phyloP scores from a whole-genome alignment of 179 eudicot genomes.

The Pouteria campechiana region DNA sequence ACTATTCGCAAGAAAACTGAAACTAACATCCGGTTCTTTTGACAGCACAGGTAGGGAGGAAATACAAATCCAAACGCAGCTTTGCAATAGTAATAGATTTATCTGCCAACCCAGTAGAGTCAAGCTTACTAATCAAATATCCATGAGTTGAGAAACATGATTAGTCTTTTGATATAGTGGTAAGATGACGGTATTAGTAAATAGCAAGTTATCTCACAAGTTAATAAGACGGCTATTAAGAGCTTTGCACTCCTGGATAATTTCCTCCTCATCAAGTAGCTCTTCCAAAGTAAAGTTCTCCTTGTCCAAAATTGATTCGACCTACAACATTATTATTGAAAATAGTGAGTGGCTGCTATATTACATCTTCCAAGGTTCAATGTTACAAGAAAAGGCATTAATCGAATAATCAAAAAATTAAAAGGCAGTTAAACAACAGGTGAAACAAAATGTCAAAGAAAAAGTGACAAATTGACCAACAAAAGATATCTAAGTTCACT shows the following conservation, averaged over 20 bases:
- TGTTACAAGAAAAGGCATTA: conserved; percentile 2
- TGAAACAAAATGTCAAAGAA: not conserved
- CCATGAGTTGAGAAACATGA: not conserved
- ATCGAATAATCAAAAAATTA: not conserved
- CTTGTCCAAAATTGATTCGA: conserved; percentile 82
- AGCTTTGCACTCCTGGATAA: conserved; percentile 99
- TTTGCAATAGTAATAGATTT: too few relatives aligned
- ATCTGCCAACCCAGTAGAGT: too few relatives aligned
- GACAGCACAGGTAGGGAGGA: too few relatives aligned
- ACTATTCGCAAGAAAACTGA: too few relatives aligned
- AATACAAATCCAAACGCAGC: too few relatives aligned
- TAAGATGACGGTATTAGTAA: not conserved
- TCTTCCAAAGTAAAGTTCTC: conserved; percentile 86
- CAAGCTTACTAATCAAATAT: not conserved
- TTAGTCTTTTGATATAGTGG: not conserved
- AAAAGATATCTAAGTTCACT: not conserved
- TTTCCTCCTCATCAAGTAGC: conserved; percentile 96
- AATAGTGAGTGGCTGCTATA: not conserved
- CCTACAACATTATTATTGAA: conserved; percentile 22
- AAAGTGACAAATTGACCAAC: not conserved
- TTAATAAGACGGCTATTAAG: conserved; percentile 90
- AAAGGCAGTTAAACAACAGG: not conserved
- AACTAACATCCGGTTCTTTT: too few relatives aligned
- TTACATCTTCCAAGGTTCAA: too few relatives aligned
- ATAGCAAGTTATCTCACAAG: conserved; percentile 45